Base-by-base conservation (phyloP, 176 grass and related monocot genomes). In the Stipa capillata region DNA sequence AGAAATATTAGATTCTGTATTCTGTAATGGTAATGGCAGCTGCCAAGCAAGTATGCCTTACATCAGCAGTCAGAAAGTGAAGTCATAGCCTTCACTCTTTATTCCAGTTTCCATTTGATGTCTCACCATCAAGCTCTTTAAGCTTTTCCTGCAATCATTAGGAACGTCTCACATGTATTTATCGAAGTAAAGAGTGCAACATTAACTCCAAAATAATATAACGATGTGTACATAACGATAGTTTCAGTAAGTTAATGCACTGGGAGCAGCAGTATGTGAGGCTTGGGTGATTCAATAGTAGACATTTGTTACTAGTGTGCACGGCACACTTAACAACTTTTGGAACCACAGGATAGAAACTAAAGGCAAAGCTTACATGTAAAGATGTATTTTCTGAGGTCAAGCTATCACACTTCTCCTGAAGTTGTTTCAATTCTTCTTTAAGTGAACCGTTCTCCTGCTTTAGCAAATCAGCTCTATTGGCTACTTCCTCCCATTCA, bases 401-500 rank as follows among this genome's bases (percentile, higher is more conserved):
- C 84, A 90, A 87, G 68, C 21, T 84, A 71, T 87, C 54, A 55
- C 80, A 87, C 75, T 90, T 86, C 36, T 79, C 74, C 68, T 79
- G 84, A 74, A 90, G 79, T 63, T 75, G 88, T 75, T 90, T 83
- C 75, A 87, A 33, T 80, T 90, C 88, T 83, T 90, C 84, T 79
- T 87, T 90, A 20, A 90, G 88, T 56, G 84, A 86, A 76, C 53
- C 69, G 43, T 90, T 90, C 83, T 90, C 88, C 69, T 90, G 79
- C 69, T 90, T 90, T 62, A 87, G 84, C 61, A 83, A 79, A 74
- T 79, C 84, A 54, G 84, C 88, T 61, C 60, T 74, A 83, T 45
- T 90, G 69, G 84, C 80, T 68, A 90, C 80, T 79, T 90, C 88
- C 76, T 87, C 88, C 84, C 88, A 90, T 75, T 90, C 88, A 57